Percentiles rank a stretch among this genome's conserved stretches.
phyloP scores from a whole-genome alignment of 257 asterid genomes.

The Nyctanthes arbortristis region DNA sequence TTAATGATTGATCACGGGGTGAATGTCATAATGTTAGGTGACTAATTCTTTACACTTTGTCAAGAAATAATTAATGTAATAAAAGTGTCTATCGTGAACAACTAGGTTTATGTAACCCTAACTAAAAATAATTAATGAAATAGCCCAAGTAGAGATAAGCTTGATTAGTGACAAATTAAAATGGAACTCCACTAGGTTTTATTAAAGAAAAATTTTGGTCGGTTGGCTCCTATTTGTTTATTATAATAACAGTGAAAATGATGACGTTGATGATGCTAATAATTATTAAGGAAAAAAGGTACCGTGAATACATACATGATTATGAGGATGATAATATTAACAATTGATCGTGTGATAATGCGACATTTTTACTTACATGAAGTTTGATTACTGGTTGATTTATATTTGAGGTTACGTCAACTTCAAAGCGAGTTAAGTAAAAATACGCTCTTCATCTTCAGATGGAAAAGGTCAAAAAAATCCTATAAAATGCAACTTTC shows the following conservation, averaged over 20 bases:
- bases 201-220: background rate
- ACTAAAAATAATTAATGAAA: background rate
- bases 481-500: too few relatives aligned
- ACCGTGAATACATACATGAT: background rate
- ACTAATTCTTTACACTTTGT: too few relatives aligned
- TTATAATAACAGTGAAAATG: background rate
- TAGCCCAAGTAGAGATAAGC: background rate
- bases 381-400: background rate
- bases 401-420: too few relatives aligned
- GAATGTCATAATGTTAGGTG: too few relatives aligned
- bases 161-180: background rate
- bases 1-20: too few relatives aligned
- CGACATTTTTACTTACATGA: background rate
- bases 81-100: too few relatives aligned
- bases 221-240: conserved; percentile 2
- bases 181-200: background rate
- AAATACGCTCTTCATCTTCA: too few relatives aligned
- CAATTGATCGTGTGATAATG: background rate
- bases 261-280: background rate
- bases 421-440: too few relatives aligned
- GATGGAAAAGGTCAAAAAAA: too few relatives aligned
- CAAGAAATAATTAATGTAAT: too few relatives aligned
- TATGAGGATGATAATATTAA: background rate
- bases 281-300: background rate
- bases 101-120: too few relatives aligned